Base-by-base conservation (phyloP, 768 basidiomycete species). In the Xerocomellus chrysenteron region DNA sequence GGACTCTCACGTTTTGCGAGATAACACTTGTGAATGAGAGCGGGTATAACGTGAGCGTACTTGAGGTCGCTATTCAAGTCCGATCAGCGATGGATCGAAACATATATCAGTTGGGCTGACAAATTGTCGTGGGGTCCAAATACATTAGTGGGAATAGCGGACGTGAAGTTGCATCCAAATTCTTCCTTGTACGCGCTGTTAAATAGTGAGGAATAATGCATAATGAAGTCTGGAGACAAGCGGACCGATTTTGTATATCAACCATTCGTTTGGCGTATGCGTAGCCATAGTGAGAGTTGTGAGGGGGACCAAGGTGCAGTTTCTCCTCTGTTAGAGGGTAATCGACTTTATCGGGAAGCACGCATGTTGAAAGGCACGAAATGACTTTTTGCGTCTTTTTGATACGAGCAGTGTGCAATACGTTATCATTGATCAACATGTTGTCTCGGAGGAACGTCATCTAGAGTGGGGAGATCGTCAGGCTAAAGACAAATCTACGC, bases 81-180 rank as follows among this genome's bases (percentile, higher is more conserved):
- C 53, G n/a, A 58, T 61, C 28, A 47, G 54, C 35, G 9, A 50
- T n/a, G 39, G n/a, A 41, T 37, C 14, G 10, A 13, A 12, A n/a
- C 16, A 9, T 21, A 26, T 52, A 28, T 36, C 46, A 16, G 35
- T 24, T 17, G 17, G 24, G 68, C 80, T 55, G 59, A 90, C 92
- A 90, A 98, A 77, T 98, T 98, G 74, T 97, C 95, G 66, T 92
- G 73, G 5, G 91, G 92, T 16, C 95, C 95, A 68, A 98, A 98
- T n/a, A 98, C 86, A 69, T 95, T 97, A 12, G 96, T 98, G 1
- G 96, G 95, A 67, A 98, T 98, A 14, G 94, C 94, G 42, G 93
- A 92, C 5, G 94, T 97, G 69, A 97, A 98, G 73, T 92, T 93
- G 75, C 86, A 86, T n/a, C 94, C 95, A 64, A 88, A 96, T 72